Percentiles rank a stretch among this genome's conserved stretches.
Evolutionary conservation across 495 filamentous ascomycete genomes (phyloP).

Genomic region (Pseudoneurospora amorphoporcata): DNA sequence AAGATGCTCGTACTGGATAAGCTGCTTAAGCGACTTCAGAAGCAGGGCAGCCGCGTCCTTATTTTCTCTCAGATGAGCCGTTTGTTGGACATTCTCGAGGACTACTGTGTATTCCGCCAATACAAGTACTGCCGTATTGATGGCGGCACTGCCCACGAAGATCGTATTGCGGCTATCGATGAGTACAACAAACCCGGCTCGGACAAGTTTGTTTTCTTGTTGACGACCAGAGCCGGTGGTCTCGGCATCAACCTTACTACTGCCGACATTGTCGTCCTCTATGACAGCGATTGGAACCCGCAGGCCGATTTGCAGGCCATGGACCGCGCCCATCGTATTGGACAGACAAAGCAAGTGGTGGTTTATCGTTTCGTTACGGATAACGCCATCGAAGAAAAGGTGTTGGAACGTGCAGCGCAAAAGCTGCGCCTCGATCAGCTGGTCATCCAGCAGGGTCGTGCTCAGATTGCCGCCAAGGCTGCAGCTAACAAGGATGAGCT

Average conservation of each 20-base stretch:
- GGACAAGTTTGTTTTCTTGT: slow-evolving; percentile 93
- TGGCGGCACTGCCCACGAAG: slow-evolving; percentile 92
- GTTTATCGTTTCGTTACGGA: slow-evolving; percentile 97
- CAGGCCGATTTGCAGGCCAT: slow-evolving; percentile 98
- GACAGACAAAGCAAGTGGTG: slow-evolving; percentile 94
- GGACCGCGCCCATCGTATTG: slow-evolving; percentile 97
- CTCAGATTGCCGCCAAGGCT: slow-evolving; percentile 80
- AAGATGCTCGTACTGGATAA: slow-evolving; percentile 98
- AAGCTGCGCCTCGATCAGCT: slow-evolving; percentile 95
- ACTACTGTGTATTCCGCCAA: slow-evolving; percentile 92
- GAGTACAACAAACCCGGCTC: slow-evolving; percentile 95
- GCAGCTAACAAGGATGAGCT: slow-evolving; percentile 90
- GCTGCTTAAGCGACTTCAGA: slow-evolving; percentile 72
- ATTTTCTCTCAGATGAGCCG: slow-evolving; percentile 99
- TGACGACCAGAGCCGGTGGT: slow-evolving; percentile 95
- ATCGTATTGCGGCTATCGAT: slow-evolving; percentile 94
- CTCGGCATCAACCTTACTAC: slow-evolving; percentile 96
- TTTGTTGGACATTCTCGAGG: slow-evolving; percentile 92
- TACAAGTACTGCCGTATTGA: slow-evolving; percentile 98
- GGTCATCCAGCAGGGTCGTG: slow-evolving; percentile 98
- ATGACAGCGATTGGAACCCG: slow-evolving; percentile 98
- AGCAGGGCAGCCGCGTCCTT: slow-evolving; percentile 79
- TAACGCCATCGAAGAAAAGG: slow-evolving; percentile 97
- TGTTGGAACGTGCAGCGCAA: slow-evolving; percentile 92
- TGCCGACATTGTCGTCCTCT: slow-evolving; percentile 96